phyloP scores from a whole-genome alignment of 2,329 filamentous ascomycete genomes.

The Corniculantispora saksenae region DNA sequence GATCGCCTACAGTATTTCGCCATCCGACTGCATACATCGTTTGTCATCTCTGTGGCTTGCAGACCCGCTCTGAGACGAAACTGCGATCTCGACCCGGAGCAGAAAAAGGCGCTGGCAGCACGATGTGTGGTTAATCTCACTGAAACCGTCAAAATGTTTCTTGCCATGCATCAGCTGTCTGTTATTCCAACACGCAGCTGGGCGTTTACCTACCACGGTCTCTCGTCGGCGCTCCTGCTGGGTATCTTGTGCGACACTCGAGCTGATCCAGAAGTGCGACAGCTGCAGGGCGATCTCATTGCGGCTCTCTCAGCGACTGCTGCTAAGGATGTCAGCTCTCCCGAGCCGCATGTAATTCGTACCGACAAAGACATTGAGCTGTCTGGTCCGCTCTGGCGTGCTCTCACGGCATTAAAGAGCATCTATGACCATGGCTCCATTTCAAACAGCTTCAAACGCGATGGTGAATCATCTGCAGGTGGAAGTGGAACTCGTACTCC shows the following conservation, averaged over 20 bases:
- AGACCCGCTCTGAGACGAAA: conserved; percentile 61
- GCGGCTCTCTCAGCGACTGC: conserved; percentile 64
- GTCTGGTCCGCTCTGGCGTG: conserved; percentile 61
- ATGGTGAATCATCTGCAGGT: conserved; percentile 47
- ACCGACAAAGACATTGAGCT: conserved; percentile 63
- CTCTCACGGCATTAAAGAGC: conserved; percentile 61
- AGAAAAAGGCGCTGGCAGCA: conserved; percentile 57
- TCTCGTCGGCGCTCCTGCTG: conserved; percentile 65
- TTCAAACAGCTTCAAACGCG: conserved; percentile 51
- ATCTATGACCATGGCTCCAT: conserved; percentile 67
- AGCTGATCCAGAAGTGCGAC: conserved; percentile 61
- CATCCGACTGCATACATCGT: conserved; percentile 64
- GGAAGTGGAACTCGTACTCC: conserved; percentile 50
- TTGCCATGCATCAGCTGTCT: conserved; percentile 68
- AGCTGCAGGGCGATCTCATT: conserved; percentile 65
- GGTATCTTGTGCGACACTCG: conserved; percentile 66
- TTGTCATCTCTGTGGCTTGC: conserved; percentile 66
- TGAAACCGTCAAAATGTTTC: conserved; percentile 68
- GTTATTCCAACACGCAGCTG: conserved; percentile 67
- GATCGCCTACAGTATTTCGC: conserved; percentile 66
- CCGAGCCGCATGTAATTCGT: conserved; percentile 53
- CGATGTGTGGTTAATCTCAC: conserved; percentile 64
- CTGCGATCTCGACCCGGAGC: conserved; percentile 49
- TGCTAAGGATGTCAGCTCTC: conserved; percentile 59
- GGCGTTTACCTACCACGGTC: conserved; percentile 68